Base-by-base conservation (phyloP, 176 grass and related monocot genomes). In the Alloteropsis semialata region DNA sequence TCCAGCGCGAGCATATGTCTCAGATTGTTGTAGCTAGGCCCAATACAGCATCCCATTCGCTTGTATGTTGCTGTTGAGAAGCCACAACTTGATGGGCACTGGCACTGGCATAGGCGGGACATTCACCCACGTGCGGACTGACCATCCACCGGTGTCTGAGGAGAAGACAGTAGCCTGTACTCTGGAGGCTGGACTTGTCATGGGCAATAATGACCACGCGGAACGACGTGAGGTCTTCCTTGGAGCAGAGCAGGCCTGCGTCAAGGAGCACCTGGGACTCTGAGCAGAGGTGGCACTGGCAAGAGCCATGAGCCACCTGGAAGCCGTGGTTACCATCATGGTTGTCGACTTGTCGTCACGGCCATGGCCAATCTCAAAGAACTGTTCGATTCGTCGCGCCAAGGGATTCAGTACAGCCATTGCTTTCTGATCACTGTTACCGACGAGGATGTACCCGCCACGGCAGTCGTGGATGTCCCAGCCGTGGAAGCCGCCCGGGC, bases 391-490 rank as follows among this genome's bases (percentile, higher is more conserved):
- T 55, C 51, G 19, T 2, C 32, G 42, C 45, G 13, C 11, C 61
- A 80, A 3, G 21, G 61, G 77, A 14, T 66, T 80, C 29, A 38
- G 37, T 8, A 80, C 19, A 13, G 30, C 6, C 29, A 80, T 45
- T 19, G 24, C 38, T 4, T 10, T 8, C 28, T n/a, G 6, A 0
- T 25, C 21, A 7, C 21, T 25, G 8, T 53, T 80, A 21, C 33
- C 5, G 30, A 53, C 29, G 21, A 79, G 77, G 21, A 49, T 8
- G 61, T 66, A 66, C 42, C 77, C 77, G 32, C 46, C 12, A 32
- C 77, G 30, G 32, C 43, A 80, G 32, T 80, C 61, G 30, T 37
- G 8, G 61, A 79, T 66, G 60, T 65, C 28, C 77, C 77, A 79
- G 60, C 61, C 14, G 41, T 41, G 75, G 39, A 15, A 39, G 4